These are phyloP conservation scores for Cutaneotrichosporon curvatum DNA, from an alignment of 1,284 basidiomycete species.

Conservation along the genomic window DNA sequence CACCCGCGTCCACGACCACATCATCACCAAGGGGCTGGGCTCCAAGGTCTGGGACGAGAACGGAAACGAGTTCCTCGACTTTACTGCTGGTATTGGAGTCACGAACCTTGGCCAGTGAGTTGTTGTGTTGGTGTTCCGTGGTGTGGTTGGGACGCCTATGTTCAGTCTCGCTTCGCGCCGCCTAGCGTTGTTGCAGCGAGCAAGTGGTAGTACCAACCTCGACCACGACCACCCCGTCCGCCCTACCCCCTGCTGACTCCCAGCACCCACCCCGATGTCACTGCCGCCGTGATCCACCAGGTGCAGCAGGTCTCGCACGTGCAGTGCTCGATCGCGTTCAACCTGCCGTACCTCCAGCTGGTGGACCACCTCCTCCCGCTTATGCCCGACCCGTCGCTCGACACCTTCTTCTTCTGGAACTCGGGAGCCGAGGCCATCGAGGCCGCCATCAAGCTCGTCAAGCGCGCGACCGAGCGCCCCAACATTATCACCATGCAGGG, in stretches of 20 bases:
- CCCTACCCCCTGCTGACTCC: slow-evolving; percentile 1
- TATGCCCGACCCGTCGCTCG: slow-evolving; percentile 21
- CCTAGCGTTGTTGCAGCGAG: not conserved
- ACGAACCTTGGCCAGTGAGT: slow-evolving; percentile 20
- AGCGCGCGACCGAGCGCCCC: slow-evolving; percentile 66
- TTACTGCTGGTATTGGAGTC: slow-evolving; percentile 72
- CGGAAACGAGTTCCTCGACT: slow-evolving; percentile 65
- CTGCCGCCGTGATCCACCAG: slow-evolving; percentile 74
- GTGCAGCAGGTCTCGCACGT: slow-evolving; percentile 70
- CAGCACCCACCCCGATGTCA: slow-evolving; percentile 76
- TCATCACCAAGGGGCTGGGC: slow-evolving; percentile 71
- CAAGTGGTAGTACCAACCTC: not conserved
- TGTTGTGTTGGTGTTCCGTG: not conserved
- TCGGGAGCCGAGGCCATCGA: slow-evolving; percentile 50
- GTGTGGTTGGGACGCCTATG: not conserved
- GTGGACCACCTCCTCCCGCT: slow-evolving; percentile 19
- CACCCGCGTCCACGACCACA: slow-evolving; percentile 49
- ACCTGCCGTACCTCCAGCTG: slow-evolving; percentile 18
- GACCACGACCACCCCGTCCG: not conserved
- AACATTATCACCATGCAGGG: slow-evolving; percentile 86
- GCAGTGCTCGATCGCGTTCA: slow-evolving; percentile 49
- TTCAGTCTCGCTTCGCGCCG: not conserved
- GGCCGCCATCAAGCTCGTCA: slow-evolving; percentile 50
- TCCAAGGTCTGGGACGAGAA: slow-evolving; percentile 60
- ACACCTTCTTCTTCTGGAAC: slow-evolving; percentile 92